phyloP scores from a whole-genome alignment of 2,329 filamentous ascomycete species.

The Trichoderma sp. region DNA sequence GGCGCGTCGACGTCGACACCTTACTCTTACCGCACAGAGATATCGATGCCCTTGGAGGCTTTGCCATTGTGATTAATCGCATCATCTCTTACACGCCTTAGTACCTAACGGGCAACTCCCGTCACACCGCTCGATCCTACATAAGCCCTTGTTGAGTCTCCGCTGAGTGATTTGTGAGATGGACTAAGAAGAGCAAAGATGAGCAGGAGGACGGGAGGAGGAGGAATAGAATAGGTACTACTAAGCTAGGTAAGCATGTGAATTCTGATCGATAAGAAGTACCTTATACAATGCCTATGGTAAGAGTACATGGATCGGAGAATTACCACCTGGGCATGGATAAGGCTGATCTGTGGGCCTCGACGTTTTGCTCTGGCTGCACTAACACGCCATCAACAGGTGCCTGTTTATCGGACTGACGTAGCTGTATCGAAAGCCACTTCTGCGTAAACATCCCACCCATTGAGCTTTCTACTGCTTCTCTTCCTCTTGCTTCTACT shows the following conservation, averaged over 20 bases:
- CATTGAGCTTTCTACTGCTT: background rate
- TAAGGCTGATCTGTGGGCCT: background rate
- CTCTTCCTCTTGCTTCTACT: background rate
- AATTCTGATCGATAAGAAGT: no score
- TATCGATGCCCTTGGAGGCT: background rate
- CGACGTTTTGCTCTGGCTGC: background rate
- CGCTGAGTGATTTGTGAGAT: background rate
- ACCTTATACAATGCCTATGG: no score
- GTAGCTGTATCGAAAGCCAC: background rate
- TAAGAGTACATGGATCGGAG: background rate
- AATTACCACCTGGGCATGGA: background rate
- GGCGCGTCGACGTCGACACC: background rate
- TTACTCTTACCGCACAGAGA: background rate
- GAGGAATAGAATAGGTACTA: background rate
- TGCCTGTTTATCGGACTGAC: background rate
- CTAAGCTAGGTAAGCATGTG: no score
- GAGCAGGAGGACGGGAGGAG: background rate
- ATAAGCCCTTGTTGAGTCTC: background rate
- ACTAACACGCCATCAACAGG: conserved; percentile 2
- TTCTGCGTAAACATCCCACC: background rate
- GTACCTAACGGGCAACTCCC: background rate
- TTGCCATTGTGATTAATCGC: background rate
- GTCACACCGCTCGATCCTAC: background rate
- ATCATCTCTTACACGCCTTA: background rate
- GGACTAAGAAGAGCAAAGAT: background rate